Base-by-base conservation (phyloP, 2,329 filamentous ascomycete genomes). In the Phoma sp. region DNA sequence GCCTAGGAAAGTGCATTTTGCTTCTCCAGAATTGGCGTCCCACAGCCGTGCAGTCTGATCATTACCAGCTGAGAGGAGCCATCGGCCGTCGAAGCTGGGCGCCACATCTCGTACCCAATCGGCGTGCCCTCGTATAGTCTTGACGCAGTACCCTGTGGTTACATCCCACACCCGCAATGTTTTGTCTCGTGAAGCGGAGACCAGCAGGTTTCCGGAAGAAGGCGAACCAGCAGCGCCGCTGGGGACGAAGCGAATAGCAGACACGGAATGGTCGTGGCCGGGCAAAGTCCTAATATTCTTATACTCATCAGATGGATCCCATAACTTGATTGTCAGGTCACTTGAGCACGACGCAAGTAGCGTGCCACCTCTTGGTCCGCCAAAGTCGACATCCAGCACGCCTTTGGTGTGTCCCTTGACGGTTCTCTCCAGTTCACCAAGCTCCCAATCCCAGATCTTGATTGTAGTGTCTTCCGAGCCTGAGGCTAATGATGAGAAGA, bases 371-470 rank as follows among this genome's bases (percentile, higher is more conserved):
- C 89, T 82, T 1, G 91, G 91, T 0, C 93, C 93, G 33, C 93
- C 93, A 76, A 90, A 97, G 69, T 97, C 93, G 32, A 96, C 86
- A 70, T 96, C 92, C 25, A 95, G 78, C 1, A 97, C 91, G 3
- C 91, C 86, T 70, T 90, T 92, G 4, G 92, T 97, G 69, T 97
- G 93, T 1, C 91, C 92, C 72, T 97, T 97, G 52, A 97, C 84
- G 0, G 93, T 97, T 58, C 89, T 82, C 73, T 97, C 93, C 4
- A 96, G 81, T 75, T 97, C 93, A 42, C 93, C 93, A 23, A 96
- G 78, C 69, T 97, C 93, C 89, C 92, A 97, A 70, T 97, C 93
- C 93, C 93, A 97, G 50, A 97, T 93, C 70, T 97, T 97, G 74
- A 98, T 96, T 7, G 90, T 96, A 49, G 86, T 90, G 74, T 97